These are phyloP conservation scores for Fraxinus ornus DNA, from an alignment of 305 asterid species.

Conservation along the genomic window DNA sequence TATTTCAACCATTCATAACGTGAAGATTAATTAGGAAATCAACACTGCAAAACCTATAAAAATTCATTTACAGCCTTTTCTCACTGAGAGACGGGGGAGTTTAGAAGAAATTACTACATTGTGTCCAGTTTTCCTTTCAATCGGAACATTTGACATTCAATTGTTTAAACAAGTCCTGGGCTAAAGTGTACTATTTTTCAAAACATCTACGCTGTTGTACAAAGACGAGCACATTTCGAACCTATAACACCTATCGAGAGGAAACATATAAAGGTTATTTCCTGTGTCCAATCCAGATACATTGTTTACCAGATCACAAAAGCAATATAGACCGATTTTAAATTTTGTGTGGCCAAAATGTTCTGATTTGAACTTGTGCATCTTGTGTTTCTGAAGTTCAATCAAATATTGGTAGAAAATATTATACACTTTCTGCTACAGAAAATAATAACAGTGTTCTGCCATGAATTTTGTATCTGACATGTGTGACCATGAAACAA, in stretches of 20 bases:
- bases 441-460: neutral
- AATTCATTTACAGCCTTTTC: neutral
- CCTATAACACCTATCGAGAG: neutral
- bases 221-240: neutral
- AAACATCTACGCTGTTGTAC: neutral
- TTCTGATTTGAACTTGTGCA: neutral
- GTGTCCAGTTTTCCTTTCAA: neutral
- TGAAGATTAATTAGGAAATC: neutral
- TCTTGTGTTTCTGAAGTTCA: neutral
- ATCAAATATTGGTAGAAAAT: neutral
- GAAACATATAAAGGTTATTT: neutral
- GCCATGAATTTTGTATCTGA: neutral
- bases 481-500: neutral
- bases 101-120: neutral
- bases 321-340: neutral
- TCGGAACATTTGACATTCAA: neutral
- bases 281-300: neutral
- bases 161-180: neutral
- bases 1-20: neutral
- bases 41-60: constrained; percentile 1
- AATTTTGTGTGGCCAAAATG: neutral
- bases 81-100: neutral
- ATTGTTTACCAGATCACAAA: neutral
- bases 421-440: neutral
- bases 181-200: neutral